phyloP scores from a whole-genome alignment of 1,139 yeast species.

The Debaryomyces robertsiae region DNA sequence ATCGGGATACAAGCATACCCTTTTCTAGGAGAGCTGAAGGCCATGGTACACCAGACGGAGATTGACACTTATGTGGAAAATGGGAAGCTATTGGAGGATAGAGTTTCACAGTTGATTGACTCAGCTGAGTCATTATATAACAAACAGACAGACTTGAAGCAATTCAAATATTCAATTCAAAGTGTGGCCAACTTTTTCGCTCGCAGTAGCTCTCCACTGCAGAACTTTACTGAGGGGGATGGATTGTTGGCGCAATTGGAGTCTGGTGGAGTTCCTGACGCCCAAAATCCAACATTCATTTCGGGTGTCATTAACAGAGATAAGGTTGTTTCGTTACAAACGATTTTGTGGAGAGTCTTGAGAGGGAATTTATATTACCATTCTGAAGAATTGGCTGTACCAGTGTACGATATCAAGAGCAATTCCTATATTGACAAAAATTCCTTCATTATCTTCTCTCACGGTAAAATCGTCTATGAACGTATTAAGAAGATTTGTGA shows the following conservation, averaged over 20 bases:
- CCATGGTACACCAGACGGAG: constrained; percentile 55
- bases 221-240: constrained; percentile 23
- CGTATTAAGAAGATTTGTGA: constrained; percentile 48
- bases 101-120: constrained; percentile 44
- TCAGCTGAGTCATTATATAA: constrained; percentile 38
- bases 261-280: constrained; percentile 23
- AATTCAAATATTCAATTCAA: constrained; percentile 45
- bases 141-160: constrained; percentile 41
- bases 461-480: constrained; percentile 44
- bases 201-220: constrained; percentile 20
- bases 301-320: constrained; percentile 82
- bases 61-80: constrained; percentile 75
- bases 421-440: constrained; percentile 37
- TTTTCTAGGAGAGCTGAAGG: constrained; percentile 42
- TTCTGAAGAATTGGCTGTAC: constrained; percentile 64
- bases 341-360: constrained; percentile 88
- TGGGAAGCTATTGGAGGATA: constrained; percentile 54
- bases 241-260: constrained; percentile 31
- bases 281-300: constrained; percentile 50
- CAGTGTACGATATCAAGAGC: constrained; percentile 39
- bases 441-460: constrained; percentile 49
- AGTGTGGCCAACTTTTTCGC: constrained; percentile 69
- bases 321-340: constrained; percentile 72
- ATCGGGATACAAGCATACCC: constrained; percentile 49
- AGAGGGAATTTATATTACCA: constrained; percentile 86